Evolutionary conservation across 208 protist genomes (phyloP).

Genomic region (Crithidia bombi): DNA sequence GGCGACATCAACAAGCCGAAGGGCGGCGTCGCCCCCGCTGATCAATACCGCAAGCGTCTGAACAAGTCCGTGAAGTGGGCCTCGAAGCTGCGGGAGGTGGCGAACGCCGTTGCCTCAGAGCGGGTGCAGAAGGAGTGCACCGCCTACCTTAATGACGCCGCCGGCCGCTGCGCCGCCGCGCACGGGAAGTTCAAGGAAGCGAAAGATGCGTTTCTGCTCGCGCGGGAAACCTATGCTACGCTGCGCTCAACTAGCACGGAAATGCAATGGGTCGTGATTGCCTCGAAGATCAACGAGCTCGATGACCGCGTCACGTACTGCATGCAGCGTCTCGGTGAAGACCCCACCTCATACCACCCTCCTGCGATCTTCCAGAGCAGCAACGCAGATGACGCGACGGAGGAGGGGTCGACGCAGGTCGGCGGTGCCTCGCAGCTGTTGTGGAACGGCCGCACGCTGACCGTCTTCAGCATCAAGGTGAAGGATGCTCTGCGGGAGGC

Average conservation of each 20-base stretch:
- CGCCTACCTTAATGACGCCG: conserved; percentile 68
- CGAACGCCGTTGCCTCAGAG: conserved; percentile 50
- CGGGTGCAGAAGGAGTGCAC: conserved; percentile 58
- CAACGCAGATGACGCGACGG: not conserved
- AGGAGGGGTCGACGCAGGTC: conserved; percentile 12
- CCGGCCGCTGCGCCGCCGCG: conserved; percentile 50
- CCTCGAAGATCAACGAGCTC: conserved; percentile 74
- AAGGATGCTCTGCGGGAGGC: conserved; percentile 84
- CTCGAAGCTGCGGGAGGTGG: conserved; percentile 55
- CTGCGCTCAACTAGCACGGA: conserved; percentile 40
- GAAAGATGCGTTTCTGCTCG: conserved; percentile 52
- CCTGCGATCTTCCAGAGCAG: conserved; percentile 2
- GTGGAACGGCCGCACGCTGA: conserved; percentile 79
- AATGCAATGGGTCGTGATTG: conserved; percentile 46
- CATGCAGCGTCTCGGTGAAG: conserved; percentile 81
- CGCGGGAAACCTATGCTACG: conserved; percentile 55
- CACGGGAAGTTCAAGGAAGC: conserved; percentile 67
- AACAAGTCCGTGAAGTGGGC: conserved; percentile 89
- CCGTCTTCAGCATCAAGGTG: conserved; percentile 74
- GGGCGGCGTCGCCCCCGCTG: conserved; percentile 61
- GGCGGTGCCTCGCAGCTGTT: conserved; percentile 45
- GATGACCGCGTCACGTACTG: conserved; percentile 86
- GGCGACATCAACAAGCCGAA: conserved; percentile 42
- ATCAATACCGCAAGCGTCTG: conserved; percentile 81
- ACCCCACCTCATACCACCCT: conserved; percentile 56